A percentile compares a stretch with the other conserved stretches of the same genome.
These are phyloP conservation scores for Tubosaeta sp. DNA, from an alignment of 768 basidiomycete species.

Conservation along the genomic window DNA sequence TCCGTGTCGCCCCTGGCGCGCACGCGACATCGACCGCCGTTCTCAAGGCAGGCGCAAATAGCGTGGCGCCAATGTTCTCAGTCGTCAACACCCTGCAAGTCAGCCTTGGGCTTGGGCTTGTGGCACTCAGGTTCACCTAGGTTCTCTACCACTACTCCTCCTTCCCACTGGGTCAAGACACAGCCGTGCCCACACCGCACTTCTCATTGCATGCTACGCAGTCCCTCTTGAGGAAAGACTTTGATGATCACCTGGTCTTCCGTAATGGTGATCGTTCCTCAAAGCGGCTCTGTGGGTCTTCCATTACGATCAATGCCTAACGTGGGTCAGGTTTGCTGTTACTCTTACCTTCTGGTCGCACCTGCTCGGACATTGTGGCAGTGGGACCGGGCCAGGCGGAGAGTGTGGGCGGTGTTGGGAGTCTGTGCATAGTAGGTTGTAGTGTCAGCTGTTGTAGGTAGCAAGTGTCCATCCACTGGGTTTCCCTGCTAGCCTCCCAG, in stretches of 20 bases:
- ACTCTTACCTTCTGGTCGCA: conserved; percentile 47
- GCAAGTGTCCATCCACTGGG: conserved; percentile 71
- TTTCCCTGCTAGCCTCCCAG: too few relatives aligned
- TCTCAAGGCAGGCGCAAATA: not conserved
- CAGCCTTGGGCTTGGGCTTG: not conserved
- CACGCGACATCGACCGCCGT: not conserved
- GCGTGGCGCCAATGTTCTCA: not conserved
- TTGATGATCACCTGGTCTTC: conserved; percentile 45
- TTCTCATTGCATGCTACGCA: too few relatives aligned
- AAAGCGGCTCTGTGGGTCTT: conserved; percentile 29
- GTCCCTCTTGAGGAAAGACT: conserved; percentile 25
- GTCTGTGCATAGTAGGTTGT: too few relatives aligned
- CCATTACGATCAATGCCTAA: conserved; percentile 48
- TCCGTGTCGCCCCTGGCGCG: not conserved
- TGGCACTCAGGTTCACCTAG: not conserved
- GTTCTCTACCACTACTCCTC: not conserved
- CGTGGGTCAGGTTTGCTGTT: conserved; percentile 50
- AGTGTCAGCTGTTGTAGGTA: too few relatives aligned
- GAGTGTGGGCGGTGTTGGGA: too few relatives aligned
- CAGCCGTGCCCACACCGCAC: too few relatives aligned
- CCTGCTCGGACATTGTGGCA: too few relatives aligned
- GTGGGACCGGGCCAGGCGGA: too few relatives aligned
- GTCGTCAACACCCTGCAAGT: not conserved
- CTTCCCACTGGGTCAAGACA: too few relatives aligned
- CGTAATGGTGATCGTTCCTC: conserved; percentile 45